Evolutionary conservation across 352 stramenopile species (phyloP).

Genomic region (Pythium utonaiense): DNA sequence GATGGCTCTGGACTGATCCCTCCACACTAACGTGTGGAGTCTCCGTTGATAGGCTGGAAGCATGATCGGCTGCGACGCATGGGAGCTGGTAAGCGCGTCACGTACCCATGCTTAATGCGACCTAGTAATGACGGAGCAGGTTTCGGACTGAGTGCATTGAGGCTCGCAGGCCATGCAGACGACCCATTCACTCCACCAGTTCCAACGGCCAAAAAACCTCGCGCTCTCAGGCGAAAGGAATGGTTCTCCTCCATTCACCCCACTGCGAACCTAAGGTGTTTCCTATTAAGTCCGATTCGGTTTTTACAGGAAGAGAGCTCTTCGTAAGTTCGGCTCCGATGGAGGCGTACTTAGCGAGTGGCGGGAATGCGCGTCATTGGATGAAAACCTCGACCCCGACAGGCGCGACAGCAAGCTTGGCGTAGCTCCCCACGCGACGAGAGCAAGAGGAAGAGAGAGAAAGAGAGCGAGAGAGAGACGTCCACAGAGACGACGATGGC

Average conservation of each 20-base stretch:
- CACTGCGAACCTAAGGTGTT: slow-evolving; percentile 20
- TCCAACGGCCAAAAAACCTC: slow-evolving; percentile 23
- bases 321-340: slow-evolving; percentile 16
- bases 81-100: slow-evolving; percentile 26
- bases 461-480: too few species aligned
- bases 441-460: neutral
- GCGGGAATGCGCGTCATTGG: slow-evolving; percentile 33
- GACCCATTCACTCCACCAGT: slow-evolving; percentile 18
- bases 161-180: neutral
- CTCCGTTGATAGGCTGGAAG: slow-evolving; percentile 30
- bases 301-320: slow-evolving; percentile 7
- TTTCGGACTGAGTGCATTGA: slow-evolving; percentile 52
- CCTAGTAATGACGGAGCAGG: slow-evolving; percentile 70
- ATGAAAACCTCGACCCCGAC: slow-evolving; percentile 16
- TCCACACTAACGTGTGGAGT: slow-evolving; percentile 26
- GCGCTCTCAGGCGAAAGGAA: slow-evolving; percentile 20
- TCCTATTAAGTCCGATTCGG: slow-evolving; percentile 14
- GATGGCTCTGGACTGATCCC: slow-evolving; percentile 19
- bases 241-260: slow-evolving; percentile 36
- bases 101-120: slow-evolving; percentile 81
- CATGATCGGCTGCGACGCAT: slow-evolving; percentile 24
- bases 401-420: too few species aligned
- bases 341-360: slow-evolving; percentile 18
- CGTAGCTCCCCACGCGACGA: neutral
- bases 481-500: slow-evolving; percentile 35